Evolutionary conservation across 495 filamentous ascomycete species (phyloP).

Genomic region (Podospora sp.): DNA sequence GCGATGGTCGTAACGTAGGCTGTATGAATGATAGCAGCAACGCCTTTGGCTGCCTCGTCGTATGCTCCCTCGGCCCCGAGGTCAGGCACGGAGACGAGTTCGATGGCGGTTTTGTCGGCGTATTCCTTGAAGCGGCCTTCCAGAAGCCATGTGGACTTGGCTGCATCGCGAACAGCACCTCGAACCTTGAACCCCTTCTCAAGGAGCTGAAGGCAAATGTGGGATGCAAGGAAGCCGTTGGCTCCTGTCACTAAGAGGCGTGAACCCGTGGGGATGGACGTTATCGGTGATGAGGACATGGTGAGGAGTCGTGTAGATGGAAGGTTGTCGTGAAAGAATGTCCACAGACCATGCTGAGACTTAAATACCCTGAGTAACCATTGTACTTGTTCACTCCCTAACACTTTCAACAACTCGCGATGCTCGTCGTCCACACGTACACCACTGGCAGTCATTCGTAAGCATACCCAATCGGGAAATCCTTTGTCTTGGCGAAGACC

Average conservation of each 20-base stretch:
- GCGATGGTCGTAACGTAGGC: slow-evolving; percentile 44
- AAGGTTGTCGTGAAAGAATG: too few species aligned
- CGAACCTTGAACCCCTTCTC: slow-evolving; percentile 50
- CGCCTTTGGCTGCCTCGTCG: slow-evolving; percentile 44
- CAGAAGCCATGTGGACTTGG: slow-evolving; percentile 47
- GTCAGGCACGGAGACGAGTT: slow-evolving; percentile 41
- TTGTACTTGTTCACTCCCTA: too few species aligned
- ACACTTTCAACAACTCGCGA: too few species aligned
- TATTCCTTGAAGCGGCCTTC: slow-evolving; percentile 39
- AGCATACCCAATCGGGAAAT: slow-evolving; percentile 3
- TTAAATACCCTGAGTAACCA: too few species aligned
- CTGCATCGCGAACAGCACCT: slow-evolving; percentile 45
- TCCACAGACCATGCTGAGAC: too few species aligned
- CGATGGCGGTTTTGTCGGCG: slow-evolving; percentile 40
- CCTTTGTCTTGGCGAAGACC: slow-evolving; percentile 8
- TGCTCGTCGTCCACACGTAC: not conserved
- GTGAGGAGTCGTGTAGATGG: too few species aligned
- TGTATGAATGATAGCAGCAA: slow-evolving; percentile 42
- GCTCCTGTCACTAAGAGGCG: slow-evolving; percentile 53
- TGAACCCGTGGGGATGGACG: slow-evolving; percentile 22
- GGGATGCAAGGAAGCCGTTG: slow-evolving; percentile 54
- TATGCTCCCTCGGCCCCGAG: slow-evolving; percentile 43
- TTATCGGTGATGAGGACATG: not conserved
- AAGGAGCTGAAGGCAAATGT: slow-evolving; percentile 51
- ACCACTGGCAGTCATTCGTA: not conserved